These are phyloP conservation scores for Salix exigua DNA, from an alignment of 345 rosid genomes.

Conservation along the genomic window DNA sequence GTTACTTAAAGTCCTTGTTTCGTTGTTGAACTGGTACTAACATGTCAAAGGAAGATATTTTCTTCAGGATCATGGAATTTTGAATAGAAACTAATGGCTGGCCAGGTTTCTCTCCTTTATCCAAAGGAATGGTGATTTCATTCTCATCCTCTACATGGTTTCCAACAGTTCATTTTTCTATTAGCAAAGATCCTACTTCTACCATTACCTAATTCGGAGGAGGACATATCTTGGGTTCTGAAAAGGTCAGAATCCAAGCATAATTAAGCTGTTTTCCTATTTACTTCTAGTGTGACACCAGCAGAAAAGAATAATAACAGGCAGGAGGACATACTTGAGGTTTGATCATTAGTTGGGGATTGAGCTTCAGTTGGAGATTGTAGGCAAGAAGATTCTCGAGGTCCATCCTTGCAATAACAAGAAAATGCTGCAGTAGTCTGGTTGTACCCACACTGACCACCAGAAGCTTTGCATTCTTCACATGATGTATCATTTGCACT, in stretches of 20 bases:
- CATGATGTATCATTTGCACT: conserved; percentile 17
- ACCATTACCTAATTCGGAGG: too few relatives aligned
- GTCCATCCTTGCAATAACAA: conserved; percentile 20
- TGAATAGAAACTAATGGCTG: too few relatives aligned
- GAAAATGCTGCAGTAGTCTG: neutral
- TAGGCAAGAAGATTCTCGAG: neutral
- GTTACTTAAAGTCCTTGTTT: too few relatives aligned
- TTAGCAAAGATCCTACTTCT: too few relatives aligned
- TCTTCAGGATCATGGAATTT: too few relatives aligned
- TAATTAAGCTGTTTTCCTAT: neutral
- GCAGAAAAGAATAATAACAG: neutral
- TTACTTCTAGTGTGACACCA: neutral
- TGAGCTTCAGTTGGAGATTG: neutral
- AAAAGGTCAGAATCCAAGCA: too few relatives aligned
- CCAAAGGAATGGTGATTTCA: too few relatives aligned
- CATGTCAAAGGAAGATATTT: too few relatives aligned
- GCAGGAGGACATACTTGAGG: conserved; percentile 4
- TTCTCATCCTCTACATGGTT: too few relatives aligned
- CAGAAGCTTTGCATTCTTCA: neutral
- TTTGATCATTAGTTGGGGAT: neutral
- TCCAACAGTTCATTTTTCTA: too few relatives aligned
- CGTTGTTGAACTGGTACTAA: too few relatives aligned
- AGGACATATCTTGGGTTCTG: neutral
- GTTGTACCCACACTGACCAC: conserved; percentile 38
- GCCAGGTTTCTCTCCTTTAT: too few relatives aligned